Conservation (phyloP, 192 early-diverging fungal species). For the Podila epigama region DNA sequence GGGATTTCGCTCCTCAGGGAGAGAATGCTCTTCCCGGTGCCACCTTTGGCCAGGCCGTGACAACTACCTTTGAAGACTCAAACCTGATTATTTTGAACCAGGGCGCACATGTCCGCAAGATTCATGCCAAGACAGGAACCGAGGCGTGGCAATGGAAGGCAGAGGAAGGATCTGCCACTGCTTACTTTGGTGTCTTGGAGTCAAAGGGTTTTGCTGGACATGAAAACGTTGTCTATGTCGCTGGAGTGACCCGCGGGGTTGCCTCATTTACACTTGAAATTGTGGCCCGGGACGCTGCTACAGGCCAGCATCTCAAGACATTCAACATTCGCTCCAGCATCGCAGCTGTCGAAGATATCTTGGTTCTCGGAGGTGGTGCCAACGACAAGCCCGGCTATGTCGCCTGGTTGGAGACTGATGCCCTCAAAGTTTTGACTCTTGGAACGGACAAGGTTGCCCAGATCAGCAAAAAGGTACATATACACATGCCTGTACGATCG, state of each 20-base stretch:
- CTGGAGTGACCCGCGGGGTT: conserved; percentile 38
- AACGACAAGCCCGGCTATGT: conserved; percentile 35
- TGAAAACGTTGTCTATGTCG: conserved; percentile 22
- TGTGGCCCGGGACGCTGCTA: conserved; percentile 32
- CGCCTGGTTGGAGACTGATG: conserved; percentile 45
- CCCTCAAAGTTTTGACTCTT: conserved; percentile 40
- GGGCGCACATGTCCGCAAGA: conserved; percentile 39
- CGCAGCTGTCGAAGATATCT: conserved; percentile 16
- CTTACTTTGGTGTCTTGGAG: conserved; percentile 29
- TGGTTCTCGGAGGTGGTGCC: conserved; percentile 42
- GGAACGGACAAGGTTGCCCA: conserved; percentile 30
- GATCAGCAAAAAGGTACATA: conserved; percentile 13
- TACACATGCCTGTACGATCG: not conserved
- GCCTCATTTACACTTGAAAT: conserved; percentile 31
- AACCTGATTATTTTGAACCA: conserved; percentile 43
- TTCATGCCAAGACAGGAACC: conserved; percentile 28
- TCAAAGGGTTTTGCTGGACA: conserved; percentile 26
- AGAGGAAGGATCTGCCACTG: conserved; percentile 28
- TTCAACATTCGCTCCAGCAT: conserved; percentile 34
- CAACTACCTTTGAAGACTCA: conserved; percentile 39
- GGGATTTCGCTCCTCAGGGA: conserved; percentile 51
- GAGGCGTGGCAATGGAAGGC: conserved; percentile 45
- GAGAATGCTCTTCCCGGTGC: conserved; percentile 9
- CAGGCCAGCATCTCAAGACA: conserved; percentile 27
- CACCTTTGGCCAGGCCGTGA: conserved; percentile 34